A percentile compares a stretch with the other conserved stretches of the same genome.
phyloP scores from a whole-genome alignment of 805 yeast species.

The Ogataea salicorniae region DNA sequence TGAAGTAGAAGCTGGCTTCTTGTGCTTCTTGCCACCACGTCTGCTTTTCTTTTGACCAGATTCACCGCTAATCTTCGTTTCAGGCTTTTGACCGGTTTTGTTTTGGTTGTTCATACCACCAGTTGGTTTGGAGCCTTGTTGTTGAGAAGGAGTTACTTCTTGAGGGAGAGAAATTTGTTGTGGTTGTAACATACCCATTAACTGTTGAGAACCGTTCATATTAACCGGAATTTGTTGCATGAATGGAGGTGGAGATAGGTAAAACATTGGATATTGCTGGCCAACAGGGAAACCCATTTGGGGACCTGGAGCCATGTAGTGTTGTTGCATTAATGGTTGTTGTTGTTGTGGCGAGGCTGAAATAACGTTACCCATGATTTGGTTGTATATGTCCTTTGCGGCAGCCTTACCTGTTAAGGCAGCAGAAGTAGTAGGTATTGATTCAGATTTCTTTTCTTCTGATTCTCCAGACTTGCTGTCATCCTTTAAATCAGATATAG shows the following conservation, averaged over 20 bases:
- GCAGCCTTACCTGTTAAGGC: conserved; percentile 8
- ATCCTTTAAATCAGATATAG: conserved; percentile 11
- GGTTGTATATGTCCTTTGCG: conserved; percentile 26
- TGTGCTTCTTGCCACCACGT: no score
- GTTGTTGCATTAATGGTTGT: not conserved
- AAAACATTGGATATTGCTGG: not conserved
- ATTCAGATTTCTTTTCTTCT: not conserved
- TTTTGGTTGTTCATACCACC: not conserved
- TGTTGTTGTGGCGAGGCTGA: conserved; percentile 3
- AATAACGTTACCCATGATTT: conserved; percentile 23
- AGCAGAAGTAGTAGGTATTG: not conserved
- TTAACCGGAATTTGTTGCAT: conserved; percentile 2
- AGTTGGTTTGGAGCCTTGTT: not conserved
- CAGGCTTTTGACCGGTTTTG: not conserved
- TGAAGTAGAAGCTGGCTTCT: no score
- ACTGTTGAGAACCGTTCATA: conserved; percentile 11
- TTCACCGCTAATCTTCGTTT: not conserved
- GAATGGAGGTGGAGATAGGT: conserved; percentile 1
- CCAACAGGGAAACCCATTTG: conserved; percentile 1
- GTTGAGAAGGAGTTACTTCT: not conserved
- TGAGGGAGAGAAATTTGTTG: not conserved
- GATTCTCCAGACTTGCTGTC: not conserved
- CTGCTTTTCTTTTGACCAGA: no score
- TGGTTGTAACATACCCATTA: conserved; percentile 12
- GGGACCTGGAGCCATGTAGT: not conserved